phyloP scores from a whole-genome alignment of 2,329 filamentous ascomycete species.

The Trichoderma harzianum region DNA sequence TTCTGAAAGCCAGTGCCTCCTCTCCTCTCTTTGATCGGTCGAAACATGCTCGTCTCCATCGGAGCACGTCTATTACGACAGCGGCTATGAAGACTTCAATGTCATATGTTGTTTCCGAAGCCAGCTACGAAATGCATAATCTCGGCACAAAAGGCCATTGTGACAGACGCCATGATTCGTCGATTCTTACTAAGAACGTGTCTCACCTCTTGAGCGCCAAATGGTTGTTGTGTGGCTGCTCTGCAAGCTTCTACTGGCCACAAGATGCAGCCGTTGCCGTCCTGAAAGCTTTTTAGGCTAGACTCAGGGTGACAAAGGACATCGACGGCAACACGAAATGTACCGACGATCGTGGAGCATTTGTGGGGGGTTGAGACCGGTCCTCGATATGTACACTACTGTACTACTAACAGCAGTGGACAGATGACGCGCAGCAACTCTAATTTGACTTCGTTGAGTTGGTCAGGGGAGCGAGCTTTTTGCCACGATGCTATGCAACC shows the following conservation, averaged over 20 bases:
- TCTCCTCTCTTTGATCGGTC: background rate
- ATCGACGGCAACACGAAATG: background rate
- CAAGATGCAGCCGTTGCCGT: background rate
- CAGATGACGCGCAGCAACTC: background rate
- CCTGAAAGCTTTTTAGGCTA: background rate
- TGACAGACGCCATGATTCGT: background rate
- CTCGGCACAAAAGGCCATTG: background rate
- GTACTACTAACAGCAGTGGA: background rate
- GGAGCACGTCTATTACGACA: background rate
- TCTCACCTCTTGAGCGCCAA: background rate
- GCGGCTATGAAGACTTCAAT: background rate
- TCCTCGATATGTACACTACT: background rate
- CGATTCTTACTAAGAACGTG: background rate
- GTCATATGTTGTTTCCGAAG: background rate
- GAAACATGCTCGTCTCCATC: background rate
- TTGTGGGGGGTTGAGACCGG: background rate
- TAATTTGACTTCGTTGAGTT: background rate
- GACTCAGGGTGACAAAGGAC: background rate
- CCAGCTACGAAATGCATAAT: background rate
- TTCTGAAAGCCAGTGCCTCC: background rate
- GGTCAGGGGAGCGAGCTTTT: background rate
- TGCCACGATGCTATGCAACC: no score
- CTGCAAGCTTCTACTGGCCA: background rate
- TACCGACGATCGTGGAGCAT: background rate
- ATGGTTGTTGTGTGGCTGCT: background rate